A percentile compares a stretch with the other conserved stretches of the same genome.
Conservation (phyloP, 2,329 filamentous ascomycete species). For the Monilinia laxa region DNA sequence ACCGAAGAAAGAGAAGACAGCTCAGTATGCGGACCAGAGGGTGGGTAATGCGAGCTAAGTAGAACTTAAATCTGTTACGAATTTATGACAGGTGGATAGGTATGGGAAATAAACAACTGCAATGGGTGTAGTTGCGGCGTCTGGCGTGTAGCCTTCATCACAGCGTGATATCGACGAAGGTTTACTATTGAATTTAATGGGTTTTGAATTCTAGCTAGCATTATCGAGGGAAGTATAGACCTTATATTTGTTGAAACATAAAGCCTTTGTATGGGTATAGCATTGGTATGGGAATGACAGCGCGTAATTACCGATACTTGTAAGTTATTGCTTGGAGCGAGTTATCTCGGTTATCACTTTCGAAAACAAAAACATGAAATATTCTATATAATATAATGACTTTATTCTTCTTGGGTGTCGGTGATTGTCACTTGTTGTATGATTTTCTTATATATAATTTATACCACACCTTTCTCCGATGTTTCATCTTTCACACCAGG, state of each 20-base stretch:
- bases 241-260: conserved; percentile 17
- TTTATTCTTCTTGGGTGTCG: neutral
- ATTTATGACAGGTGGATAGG: conserved; percentile 28
- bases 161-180: conserved; percentile 2
- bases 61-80: conserved; percentile 28
- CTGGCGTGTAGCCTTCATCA: conserved; percentile 12
- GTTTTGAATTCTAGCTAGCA: conserved; percentile 11
- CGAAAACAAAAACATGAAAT: neutral
- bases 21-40: conserved; percentile 31
- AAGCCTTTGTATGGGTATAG: conserved; percentile 9
- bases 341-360: neutral
- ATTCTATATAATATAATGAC: neutral
- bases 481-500: neutral
- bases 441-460: neutral
- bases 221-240: conserved; percentile 11
- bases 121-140: conserved; percentile 21
- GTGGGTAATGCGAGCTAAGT: conserved; percentile 27
- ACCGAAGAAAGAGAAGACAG: conserved; percentile 34
- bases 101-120: conserved; percentile 20
- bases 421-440: neutral
- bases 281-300: neutral
- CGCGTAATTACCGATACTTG: conserved; percentile 7
- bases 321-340: conserved; percentile 6
- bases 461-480: neutral
- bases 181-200: conserved; percentile 9